These are phyloP conservation scores for Knoxia roxburghii DNA, from an alignment of 257 asterid genomes.

Conservation along the genomic window DNA sequence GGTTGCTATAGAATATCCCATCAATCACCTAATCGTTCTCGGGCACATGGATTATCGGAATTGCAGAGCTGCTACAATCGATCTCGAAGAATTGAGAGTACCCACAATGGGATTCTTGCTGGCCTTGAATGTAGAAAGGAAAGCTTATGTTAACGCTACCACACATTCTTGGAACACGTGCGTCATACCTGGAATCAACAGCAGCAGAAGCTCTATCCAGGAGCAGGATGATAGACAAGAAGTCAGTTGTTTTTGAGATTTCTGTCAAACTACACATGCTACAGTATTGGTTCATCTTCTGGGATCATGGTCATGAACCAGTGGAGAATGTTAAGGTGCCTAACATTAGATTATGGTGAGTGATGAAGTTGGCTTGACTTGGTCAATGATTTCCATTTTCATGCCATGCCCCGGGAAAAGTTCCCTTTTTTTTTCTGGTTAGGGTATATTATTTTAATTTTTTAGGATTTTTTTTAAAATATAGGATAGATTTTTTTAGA, in stretches of 20 bases:
- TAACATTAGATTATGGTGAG: no score
- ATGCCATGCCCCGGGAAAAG: no score
- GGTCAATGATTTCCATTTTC: background rate
- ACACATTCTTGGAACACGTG: conserved; percentile 35
- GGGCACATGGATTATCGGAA: conserved; percentile 26
- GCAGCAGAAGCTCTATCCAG: conserved; percentile 21
- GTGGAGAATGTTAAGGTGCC: no score
- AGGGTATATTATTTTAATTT: no score
- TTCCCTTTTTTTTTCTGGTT: no score
- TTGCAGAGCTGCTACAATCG: conserved; percentile 26
- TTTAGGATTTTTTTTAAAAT: no score
- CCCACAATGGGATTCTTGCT: conserved; percentile 47
- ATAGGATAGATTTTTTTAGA: no score
- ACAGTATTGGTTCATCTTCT: conserved; percentile 19
- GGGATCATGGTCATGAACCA: no score
- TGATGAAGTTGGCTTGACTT: conserved; percentile 19
- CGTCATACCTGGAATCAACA: conserved; percentile 31
- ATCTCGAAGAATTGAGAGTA: conserved; percentile 40
- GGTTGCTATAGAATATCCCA: conserved; percentile 24
- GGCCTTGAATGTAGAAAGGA: conserved; percentile 40
- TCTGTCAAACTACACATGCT: background rate
- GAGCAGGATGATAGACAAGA: conserved; percentile 27
- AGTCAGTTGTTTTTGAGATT: conserved; percentile 18
- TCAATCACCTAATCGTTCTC: conserved; percentile 30
- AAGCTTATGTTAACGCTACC: conserved; percentile 34